Evolutionary conservation across 2,329 filamentous ascomycete species (phyloP).

Genomic region (Periconia digitata): DNA sequence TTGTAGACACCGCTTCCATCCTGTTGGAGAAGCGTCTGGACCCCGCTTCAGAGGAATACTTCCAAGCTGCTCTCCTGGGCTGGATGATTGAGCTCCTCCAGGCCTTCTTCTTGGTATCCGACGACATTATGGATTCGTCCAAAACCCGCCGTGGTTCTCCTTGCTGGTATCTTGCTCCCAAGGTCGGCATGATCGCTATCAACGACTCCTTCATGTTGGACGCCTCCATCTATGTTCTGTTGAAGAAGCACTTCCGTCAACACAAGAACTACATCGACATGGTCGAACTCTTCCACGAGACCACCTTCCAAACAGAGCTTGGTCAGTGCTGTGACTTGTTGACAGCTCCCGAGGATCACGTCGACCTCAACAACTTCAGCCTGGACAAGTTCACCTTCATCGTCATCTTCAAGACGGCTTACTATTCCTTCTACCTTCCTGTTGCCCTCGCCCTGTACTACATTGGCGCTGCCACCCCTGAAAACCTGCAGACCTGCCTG

Average conservation of each 20-base stretch:
- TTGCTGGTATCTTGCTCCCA: slow-evolving; percentile 92
- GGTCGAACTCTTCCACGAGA: slow-evolving; percentile 94
- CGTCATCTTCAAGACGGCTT: slow-evolving; percentile 99
- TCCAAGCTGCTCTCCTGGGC: slow-evolving; percentile 82
- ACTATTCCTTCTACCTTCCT: slow-evolving; percentile 98
- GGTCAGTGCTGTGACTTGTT: slow-evolving; percentile 93
- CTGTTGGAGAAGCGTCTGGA: slow-evolving; percentile 72
- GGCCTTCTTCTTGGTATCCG: slow-evolving; percentile 97
- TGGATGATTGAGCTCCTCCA: slow-evolving; percentile 99
- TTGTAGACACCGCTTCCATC: slow-evolving; percentile 84
- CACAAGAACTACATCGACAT: slow-evolving; percentile 89
- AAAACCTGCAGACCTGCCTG: slow-evolving; percentile 86
- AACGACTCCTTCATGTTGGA: slow-evolving; percentile 99
- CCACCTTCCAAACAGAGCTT: slow-evolving; percentile 89
- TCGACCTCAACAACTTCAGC: slow-evolving; percentile 93
- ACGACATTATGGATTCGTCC: slow-evolving; percentile 97
- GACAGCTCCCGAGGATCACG: slow-evolving; percentile 90
- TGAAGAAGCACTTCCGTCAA: slow-evolving; percentile 89
- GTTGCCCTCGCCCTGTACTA: slow-evolving; percentile 88
- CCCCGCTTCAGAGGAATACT: slow-evolving; percentile 73
- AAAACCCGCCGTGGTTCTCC: slow-evolving; percentile 92
- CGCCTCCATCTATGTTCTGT: slow-evolving; percentile 81
- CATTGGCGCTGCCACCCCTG: slow-evolving; percentile 78
- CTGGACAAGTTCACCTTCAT: slow-evolving; percentile 97
- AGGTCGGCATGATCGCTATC: slow-evolving; percentile 94